These are phyloP conservation scores for Emmonsiellopsis sp. DNA, from an alignment of 2,329 filamentous ascomycete genomes.

Conservation along the genomic window DNA sequence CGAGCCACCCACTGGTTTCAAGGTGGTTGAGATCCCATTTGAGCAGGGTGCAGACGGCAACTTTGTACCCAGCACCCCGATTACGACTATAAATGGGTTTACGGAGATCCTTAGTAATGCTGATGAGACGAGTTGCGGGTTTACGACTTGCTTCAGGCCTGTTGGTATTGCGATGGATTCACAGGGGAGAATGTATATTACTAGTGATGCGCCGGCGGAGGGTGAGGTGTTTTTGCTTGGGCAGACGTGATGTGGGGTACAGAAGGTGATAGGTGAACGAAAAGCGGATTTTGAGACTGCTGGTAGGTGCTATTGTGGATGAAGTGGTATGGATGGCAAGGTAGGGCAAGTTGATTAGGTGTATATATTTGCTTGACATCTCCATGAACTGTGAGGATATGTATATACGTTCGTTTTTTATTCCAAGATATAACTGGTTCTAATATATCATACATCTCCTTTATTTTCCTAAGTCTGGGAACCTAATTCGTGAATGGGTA, in stretches of 20 bases:
- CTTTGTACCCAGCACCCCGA: slow-evolving; percentile 27
- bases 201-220: slow-evolving; percentile 24
- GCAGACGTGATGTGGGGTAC: neutral
- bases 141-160: slow-evolving; percentile 22
- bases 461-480: too few species aligned
- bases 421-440: too few species aligned
- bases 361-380: too few species aligned
- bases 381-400: too few species aligned
- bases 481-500: too few species aligned
- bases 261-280: too few species aligned
- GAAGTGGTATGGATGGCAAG: too few species aligned
- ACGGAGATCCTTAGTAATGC: slow-evolving; percentile 22
- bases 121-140: slow-evolving; percentile 20
- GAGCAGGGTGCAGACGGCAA: slow-evolving; percentile 29
- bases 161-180: slow-evolving; percentile 25
- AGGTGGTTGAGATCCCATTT: slow-evolving; percentile 40
- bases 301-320: too few species aligned
- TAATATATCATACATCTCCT: too few species aligned
- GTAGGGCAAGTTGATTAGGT: too few species aligned
- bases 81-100: slow-evolving; percentile 24
- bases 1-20: slow-evolving; percentile 41
- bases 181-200: slow-evolving; percentile 24
- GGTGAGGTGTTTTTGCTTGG: slow-evolving; percentile 1
- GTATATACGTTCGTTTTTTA: too few species aligned
- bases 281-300: too few species aligned